These are phyloP conservation scores for Glaciozyma antarctica DNA, from an alignment of 768 basidiomycete genomes.

Conservation along the genomic window DNA sequence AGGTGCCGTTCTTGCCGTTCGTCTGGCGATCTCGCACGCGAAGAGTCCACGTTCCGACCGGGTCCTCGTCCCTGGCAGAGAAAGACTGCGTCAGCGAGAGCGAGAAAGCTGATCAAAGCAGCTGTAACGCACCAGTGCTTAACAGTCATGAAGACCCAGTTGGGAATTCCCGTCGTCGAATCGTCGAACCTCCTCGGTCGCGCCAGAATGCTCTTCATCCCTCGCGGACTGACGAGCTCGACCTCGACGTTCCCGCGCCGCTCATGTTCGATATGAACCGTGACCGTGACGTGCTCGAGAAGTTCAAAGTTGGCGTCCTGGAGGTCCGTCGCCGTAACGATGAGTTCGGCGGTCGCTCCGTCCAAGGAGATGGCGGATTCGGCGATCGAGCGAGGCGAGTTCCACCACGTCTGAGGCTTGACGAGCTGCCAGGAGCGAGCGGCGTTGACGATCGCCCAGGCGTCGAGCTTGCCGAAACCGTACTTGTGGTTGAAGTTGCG, in stretches of 20 bases:
- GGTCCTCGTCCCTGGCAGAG: slow-evolving; percentile 71
- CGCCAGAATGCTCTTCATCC: slow-evolving; percentile 74
- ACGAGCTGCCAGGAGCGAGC: slow-evolving; percentile 75
- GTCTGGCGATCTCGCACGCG: slow-evolving; percentile 63
- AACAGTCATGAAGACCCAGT: slow-evolving; percentile 96
- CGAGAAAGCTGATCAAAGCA: neutral
- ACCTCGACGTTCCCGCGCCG: slow-evolving; percentile 88
- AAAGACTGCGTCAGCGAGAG: slow-evolving; percentile 24
- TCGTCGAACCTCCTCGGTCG: slow-evolving; percentile 58
- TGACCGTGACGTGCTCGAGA: slow-evolving; percentile 84
- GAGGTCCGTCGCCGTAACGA: slow-evolving; percentile 58
- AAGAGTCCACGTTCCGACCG: slow-evolving; percentile 82
- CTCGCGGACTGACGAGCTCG: slow-evolving; percentile 71
- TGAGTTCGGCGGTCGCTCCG: slow-evolving; percentile 54
- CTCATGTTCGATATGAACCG: slow-evolving; percentile 84
- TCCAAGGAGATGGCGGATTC: slow-evolving; percentile 50
- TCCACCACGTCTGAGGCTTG: slow-evolving; percentile 88
- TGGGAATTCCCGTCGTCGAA: slow-evolving; percentile 63
- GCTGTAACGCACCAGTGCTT: slow-evolving; percentile 78
- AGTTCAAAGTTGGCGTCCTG: slow-evolving; percentile 66
- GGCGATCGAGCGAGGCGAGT: slow-evolving; percentile 45
- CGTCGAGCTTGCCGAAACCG: slow-evolving; percentile 83
- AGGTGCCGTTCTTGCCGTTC: slow-evolving; percentile 51
- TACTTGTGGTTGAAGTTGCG: slow-evolving; percentile 80
- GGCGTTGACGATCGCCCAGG: slow-evolving; percentile 65